A percentile compares a stretch with the other conserved stretches of the same genome.
Evolutionary conservation across 805 yeast species (phyloP).

Genomic region (Candida montana): DNA sequence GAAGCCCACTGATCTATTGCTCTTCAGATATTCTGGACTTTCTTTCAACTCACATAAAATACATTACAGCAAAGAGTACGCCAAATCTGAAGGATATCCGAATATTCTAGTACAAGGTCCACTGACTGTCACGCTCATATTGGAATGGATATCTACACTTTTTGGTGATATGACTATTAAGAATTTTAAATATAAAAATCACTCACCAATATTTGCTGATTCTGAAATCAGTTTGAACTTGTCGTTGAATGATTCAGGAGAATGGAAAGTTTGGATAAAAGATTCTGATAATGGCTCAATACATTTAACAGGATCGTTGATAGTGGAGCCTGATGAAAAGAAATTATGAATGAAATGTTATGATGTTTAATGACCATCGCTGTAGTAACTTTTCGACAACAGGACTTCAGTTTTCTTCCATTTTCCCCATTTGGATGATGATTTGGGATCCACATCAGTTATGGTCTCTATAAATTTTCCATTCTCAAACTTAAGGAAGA

Average conservation of each 20-base stretch:
- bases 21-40: slow-evolving; percentile 65
- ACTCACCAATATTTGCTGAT: slow-evolving; percentile 36
- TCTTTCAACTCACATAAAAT: slow-evolving; percentile 82
- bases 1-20: slow-evolving; percentile 37
- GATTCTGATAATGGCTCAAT: slow-evolving; percentile 7
- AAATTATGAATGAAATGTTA: too few species aligned
- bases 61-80: slow-evolving; percentile 62
- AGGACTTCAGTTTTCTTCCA: slow-evolving; percentile 41
- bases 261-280: slow-evolving; percentile 20
- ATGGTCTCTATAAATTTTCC: slow-evolving; percentile 17
- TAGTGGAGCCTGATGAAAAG: slow-evolving; percentile 5
- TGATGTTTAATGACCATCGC: neutral
- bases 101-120: slow-evolving; percentile 78
- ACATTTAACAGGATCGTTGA: slow-evolving; percentile 13
- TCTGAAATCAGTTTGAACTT: slow-evolving; percentile 24
- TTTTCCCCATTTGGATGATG: slow-evolving; percentile 38
- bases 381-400: slow-evolving; percentile 23
- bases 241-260: slow-evolving; percentile 1
- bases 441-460: slow-evolving; percentile 52
- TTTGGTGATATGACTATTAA: slow-evolving; percentile 18
- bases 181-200: slow-evolving; percentile 38
- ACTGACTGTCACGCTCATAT: slow-evolving; percentile 52
- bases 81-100: slow-evolving; percentile 55
- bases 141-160: slow-evolving; percentile 42
- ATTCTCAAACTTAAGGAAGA: slow-evolving; percentile 26